Evolutionary conservation across 441 rosid species (phyloP), one percentile per base, ranked within the genome.

Genomic region (Gossypium aridum): DNA sequence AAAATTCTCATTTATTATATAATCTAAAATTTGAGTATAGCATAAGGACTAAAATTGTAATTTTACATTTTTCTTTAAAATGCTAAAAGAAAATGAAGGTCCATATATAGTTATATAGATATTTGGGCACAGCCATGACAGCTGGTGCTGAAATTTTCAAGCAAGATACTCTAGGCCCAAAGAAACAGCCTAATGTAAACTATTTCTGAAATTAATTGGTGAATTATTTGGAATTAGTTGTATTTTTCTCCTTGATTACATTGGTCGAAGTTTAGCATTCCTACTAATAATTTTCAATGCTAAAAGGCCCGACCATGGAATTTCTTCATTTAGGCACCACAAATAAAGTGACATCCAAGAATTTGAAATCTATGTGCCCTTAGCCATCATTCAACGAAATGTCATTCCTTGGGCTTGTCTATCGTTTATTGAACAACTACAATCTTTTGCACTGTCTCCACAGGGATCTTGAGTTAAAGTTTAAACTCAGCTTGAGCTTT

Each of bases 361-460:
- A 81, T 78, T 72, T 75, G 0, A 76, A 77, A 74, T 76, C 84
- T 80, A 77, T 57, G 68, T 63, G 22, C 64, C 57, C 57, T 63
- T 83, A 78, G 20, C 68, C 63, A 37, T 12, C 70, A 19, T 37
- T 10, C n/a, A 34, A n/a, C 3, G 49, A 47, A 64, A 47, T 47
- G 72, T 37, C 71, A 22, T 66, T 7, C 71, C 53, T 45, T 80
- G 49, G 81, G 69, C 63, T 83, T 84, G 17, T 80, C 88, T 0
- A 64, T 34, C 6, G 74, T 85, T 70, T 84, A 85, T 60, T 94
- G 92, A 54, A 89, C 88, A 26, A 90, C 74, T 53, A 91, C 87
- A 3, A 85, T 80, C 75, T 89, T 94, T 76, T 87, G 89, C 84
- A 90, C 87, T 45, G 86, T 85, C 74, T 80, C 87, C 0, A 25